These are phyloP conservation scores for Phanerochaete sordida DNA, from an alignment of 768 basidiomycete species.

Conservation along the genomic window DNA sequence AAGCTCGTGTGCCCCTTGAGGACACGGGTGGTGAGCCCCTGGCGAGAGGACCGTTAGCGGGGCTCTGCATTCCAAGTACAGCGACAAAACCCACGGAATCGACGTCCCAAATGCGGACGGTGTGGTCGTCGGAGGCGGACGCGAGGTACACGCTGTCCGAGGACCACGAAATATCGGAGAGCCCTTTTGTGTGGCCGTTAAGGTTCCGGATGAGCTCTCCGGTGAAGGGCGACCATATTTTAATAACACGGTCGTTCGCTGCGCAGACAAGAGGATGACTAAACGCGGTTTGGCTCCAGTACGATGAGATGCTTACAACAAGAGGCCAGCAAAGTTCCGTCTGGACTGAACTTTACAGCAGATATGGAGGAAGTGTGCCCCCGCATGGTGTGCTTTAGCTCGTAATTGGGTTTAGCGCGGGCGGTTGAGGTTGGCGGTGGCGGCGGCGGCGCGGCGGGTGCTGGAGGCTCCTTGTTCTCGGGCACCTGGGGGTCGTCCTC, in stretches of 20 bases:
- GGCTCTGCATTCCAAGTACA: conserved; percentile 22
- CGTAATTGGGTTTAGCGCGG: conserved; percentile 54
- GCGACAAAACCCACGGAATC: conserved; percentile 47
- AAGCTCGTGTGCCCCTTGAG: conserved; percentile 82
- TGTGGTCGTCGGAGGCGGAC: conserved; percentile 90
- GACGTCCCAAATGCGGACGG: conserved; percentile 86
- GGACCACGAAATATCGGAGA: conserved; percentile 90
- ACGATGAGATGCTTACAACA: conserved; percentile 55
- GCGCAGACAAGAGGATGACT: neutral
- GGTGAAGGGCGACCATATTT: conserved; percentile 81
- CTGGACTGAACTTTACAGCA: conserved; percentile 88
- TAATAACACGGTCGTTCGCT: conserved; percentile 78
- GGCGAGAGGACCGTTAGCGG: neutral
- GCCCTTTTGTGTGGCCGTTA: conserved; percentile 72
- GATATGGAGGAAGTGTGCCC: conserved; percentile 86
- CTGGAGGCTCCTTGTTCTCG: conserved; percentile 45
- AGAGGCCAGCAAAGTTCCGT: conserved; percentile 83
- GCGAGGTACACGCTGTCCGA: conserved; percentile 79
- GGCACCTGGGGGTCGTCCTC: conserved; percentile 83
- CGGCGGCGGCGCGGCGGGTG: conserved; percentile 35
- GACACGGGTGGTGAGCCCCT: conserved; percentile 70
- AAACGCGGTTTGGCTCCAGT: neutral
- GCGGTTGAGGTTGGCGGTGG: conserved; percentile 24
- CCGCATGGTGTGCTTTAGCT: conserved; percentile 58
- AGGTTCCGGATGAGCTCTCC: conserved; percentile 75